These are phyloP conservation scores for Barnettozyma pratensis DNA, from an alignment of 805 yeast species.

Conservation along the genomic window DNA sequence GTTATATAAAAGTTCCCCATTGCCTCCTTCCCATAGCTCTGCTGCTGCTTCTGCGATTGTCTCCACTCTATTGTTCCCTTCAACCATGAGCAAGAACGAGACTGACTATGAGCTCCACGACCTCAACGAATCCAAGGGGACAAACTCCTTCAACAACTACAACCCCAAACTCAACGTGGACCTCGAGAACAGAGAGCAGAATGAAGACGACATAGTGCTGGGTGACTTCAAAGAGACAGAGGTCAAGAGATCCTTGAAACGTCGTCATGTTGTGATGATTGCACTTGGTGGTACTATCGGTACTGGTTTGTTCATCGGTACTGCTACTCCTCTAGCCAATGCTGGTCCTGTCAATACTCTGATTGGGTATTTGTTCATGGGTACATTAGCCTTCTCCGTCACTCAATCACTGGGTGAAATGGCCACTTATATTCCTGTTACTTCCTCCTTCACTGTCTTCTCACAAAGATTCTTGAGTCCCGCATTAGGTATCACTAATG, in stretches of 20 bases:
- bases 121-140: neutral
- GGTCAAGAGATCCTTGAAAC: slow-evolving; percentile 7
- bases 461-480: slow-evolving; percentile 6
- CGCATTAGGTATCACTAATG: slow-evolving; percentile 6
- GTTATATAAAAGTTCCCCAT: too few relatives aligned
- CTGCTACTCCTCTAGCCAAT: slow-evolving; percentile 1
- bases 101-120: neutral
- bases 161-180: neutral
- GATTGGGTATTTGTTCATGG: slow-evolving; percentile 7
- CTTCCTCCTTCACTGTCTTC: slow-evolving; percentile 9
- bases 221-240: slow-evolving; percentile 3
- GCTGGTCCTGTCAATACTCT: slow-evolving; percentile 9
- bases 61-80: neutral
- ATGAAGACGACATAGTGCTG: slow-evolving; percentile 3
- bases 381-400: slow-evolving; percentile 5
- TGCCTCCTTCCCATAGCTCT: too few relatives aligned
- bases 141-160: neutral
- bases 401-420: slow-evolving; percentile 9
- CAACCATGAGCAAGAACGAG: neutral
- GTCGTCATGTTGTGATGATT: slow-evolving; percentile 9
- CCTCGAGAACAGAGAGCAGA: neutral
- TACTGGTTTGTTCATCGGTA: slow-evolving; percentile 8
- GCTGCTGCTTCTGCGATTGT: too few relatives aligned
- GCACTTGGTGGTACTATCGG: slow-evolving; percentile 11
- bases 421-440: slow-evolving; percentile 10